These are phyloP conservation scores for Alternaria triticimaculans DNA, from an alignment of 2,329 filamentous ascomycete genomes.

Conservation along the genomic window DNA sequence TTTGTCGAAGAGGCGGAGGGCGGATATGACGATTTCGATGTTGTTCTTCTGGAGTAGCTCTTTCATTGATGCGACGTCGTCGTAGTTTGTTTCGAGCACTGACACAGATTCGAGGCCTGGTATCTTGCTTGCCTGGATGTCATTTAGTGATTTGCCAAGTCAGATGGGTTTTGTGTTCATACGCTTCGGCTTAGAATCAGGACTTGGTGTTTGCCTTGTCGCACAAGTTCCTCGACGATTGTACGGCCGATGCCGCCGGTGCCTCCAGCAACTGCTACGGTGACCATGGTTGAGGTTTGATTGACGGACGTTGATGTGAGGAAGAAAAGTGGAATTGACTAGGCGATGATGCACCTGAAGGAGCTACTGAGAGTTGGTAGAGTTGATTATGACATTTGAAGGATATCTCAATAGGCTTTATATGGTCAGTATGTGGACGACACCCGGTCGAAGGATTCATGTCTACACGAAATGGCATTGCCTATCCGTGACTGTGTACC, in stretches of 20 bases:
- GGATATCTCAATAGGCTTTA: neutral
- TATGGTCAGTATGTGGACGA: neutral
- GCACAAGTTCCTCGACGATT: conserved; percentile 23
- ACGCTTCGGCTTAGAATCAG: conserved; percentile 26
- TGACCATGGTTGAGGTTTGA: conserved; percentile 5
- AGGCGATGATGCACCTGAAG: neutral
- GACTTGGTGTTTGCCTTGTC: conserved; percentile 18
- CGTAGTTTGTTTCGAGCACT: conserved; percentile 21
- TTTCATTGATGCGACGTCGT: conserved; percentile 4
- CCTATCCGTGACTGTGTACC: neutral
- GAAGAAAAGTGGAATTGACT: neutral
- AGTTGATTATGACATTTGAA: neutral
- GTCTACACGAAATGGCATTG: neutral
- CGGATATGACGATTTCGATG: conserved; percentile 20
- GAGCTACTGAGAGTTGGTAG: neutral
- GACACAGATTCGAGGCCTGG: neutral
- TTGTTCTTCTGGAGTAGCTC: conserved; percentile 12
- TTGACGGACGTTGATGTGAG: neutral
- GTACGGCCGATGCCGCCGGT: conserved; percentile 28
- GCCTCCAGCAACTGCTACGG: conserved; percentile 30
- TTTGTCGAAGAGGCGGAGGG: conserved; percentile 14
- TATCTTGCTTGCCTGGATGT: neutral
- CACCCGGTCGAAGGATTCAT: neutral
- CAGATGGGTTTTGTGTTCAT: neutral
- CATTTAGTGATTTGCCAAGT: neutral